Conservation (phyloP, 1,284 basidiomycete genomes). For the Irpex sp. region DNA sequence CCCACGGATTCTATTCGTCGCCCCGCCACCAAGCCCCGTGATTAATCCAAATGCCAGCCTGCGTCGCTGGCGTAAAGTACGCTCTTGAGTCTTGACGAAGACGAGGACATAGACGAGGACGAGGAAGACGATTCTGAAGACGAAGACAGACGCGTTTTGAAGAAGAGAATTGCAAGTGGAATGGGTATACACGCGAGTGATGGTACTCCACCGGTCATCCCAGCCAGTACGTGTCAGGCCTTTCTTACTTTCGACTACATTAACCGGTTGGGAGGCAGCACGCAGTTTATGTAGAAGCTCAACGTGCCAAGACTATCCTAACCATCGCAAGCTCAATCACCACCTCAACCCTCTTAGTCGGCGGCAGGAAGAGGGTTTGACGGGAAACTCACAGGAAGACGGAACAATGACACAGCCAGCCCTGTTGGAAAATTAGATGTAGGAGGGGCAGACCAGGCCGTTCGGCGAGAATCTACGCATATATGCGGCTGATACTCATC, state of each 20-base stretch:
- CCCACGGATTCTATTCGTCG: no score
- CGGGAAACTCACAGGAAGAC: neutral
- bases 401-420: constrained; percentile 10
- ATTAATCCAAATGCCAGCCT: no score
- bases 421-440: constrained; percentile 16
- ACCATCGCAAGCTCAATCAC: neutral
- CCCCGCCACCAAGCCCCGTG: no score
- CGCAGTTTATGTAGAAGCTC: neutral
- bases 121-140: neutral
- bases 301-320: neutral
- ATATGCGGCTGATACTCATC: no score
- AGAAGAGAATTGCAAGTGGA: neutral
- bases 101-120: neutral
- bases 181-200: neutral
- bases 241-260: neutral
- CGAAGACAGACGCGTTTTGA: neutral
- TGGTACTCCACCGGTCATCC: neutral
- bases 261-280: neutral
- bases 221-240: neutral
- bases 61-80: constrained; percentile 1
- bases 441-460: constrained; percentile 22
- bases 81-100: neutral
- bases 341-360: neutral
- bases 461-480: constrained; percentile 8
- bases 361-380: neutral